Conservation (phyloP, 2,329 filamentous ascomycete species). For the Verticillium klebahnii region DNA sequence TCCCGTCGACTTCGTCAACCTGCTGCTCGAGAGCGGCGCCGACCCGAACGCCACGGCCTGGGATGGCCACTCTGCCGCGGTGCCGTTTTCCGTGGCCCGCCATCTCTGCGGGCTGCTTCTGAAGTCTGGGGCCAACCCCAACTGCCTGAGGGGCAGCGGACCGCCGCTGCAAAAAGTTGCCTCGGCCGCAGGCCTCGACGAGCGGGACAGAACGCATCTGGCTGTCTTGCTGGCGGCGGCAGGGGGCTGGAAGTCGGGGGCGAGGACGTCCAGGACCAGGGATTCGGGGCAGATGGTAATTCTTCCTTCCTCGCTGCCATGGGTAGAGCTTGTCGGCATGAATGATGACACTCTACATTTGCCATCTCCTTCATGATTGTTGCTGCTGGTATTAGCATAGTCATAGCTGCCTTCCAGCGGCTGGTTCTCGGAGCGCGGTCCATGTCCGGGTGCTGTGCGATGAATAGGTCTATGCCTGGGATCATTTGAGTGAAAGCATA, state of each 20-base stretch:
- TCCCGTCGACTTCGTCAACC: not conserved
- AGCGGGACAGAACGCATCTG: not conserved
- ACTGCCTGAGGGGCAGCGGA: not conserved
- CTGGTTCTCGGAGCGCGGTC: too few species aligned
- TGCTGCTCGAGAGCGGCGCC: slow-evolving; percentile 18
- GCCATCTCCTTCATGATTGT: too few species aligned
- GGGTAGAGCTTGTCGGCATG: too few species aligned
- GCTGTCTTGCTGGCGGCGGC: not conserved
- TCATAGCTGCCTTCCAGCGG: too few species aligned
- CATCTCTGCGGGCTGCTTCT: not conserved
- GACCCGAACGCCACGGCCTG: slow-evolving; percentile 8
- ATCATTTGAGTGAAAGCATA: too few species aligned
- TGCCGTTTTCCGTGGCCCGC: not conserved
- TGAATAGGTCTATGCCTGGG: too few species aligned
- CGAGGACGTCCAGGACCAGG: not conserved
- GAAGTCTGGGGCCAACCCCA: not conserved
- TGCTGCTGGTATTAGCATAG: too few species aligned
- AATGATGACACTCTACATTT: too few species aligned
- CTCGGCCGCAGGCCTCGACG: not conserved
- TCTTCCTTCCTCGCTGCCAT: too few species aligned
- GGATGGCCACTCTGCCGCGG: not conserved
- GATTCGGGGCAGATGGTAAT: too few species aligned
- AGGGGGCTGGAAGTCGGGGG: not conserved
- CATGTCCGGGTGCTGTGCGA: too few species aligned
- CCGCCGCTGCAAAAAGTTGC: not conserved